Evolutionary conservation across 768 basidiomycete genomes (phyloP), one percentile per base, ranked within the genome.

Genomic region (Trametes sanguinea): DNA sequence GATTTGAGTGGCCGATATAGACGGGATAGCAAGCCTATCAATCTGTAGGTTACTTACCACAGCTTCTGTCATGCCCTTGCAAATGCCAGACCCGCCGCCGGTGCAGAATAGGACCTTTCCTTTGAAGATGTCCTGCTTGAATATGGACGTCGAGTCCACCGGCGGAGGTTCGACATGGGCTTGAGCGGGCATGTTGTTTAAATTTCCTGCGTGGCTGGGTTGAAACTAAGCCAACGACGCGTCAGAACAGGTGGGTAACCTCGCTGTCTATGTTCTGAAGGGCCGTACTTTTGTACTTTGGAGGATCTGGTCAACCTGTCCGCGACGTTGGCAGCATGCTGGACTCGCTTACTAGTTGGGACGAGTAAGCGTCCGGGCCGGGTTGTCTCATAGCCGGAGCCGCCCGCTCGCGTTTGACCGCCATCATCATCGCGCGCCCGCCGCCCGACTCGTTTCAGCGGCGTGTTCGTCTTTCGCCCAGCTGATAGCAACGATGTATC

Each of bases 41-140:
- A 27, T 40, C 69, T 11, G 35, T 37, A 11, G 22, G 22, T 22
- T 69, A 75, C 86, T 51, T 74, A 95, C 92, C 69, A 96, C 78
- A 22, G 87, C 83, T 70, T 92, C 85, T 39, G 90, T 90, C 89
- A 96, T 95, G 51, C 78, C 84, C 67, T 88, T 88, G 77, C 95
- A 94, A 76, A 99, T 98, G 14, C 95, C 96, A 61, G 92, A 92
- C 2, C 90, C 90, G 14, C 94, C 95, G 40, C 94, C 95, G 0
- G 94, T 96, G 76, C 90, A 94, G 76, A 93, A 91, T 4, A 92
- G 77, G 22, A 95, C 92, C 72, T 95, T 97, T 62, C 90, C 94
- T 64, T 87, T 85, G 85, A 96, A 96, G 33, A 98, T 81, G 65
- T 91, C 88, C 1, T 77, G 70, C 67, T 85, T 87, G 82, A 96